These are phyloP conservation scores for Raphanus raphanistrum DNA, from an alignment of 345 rosid species.

Conservation along the genomic window DNA sequence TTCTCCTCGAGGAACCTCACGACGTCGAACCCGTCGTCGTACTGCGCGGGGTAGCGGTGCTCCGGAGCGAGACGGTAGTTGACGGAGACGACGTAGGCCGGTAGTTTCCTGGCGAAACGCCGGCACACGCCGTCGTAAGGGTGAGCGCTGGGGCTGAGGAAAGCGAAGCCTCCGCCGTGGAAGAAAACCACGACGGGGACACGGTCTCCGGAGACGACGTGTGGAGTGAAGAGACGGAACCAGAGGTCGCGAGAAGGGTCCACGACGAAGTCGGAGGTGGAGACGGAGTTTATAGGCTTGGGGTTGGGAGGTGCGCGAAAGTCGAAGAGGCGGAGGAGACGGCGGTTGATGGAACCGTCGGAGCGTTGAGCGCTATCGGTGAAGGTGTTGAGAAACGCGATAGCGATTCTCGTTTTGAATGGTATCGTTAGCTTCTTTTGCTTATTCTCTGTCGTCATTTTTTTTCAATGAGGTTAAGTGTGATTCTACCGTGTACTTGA, in stretches of 20 bases:
- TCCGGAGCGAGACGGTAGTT: slow-evolving; percentile 81
- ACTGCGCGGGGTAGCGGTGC: slow-evolving; percentile 67
- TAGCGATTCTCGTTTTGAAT: slow-evolving; percentile 53
- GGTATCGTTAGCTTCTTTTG: slow-evolving; percentile 52
- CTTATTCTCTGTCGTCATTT: slow-evolving; percentile 26
- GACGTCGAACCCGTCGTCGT: slow-evolving; percentile 74
- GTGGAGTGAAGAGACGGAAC: slow-evolving; percentile 67
- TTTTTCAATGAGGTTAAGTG: not conserved
- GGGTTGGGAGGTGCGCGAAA: slow-evolving; percentile 48
- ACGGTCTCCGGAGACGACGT: slow-evolving; percentile 22
- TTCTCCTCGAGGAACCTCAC: slow-evolving; percentile 54
- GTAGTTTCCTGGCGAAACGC: slow-evolving; percentile 51
- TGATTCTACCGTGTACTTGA: not conserved
- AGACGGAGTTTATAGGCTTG: slow-evolving; percentile 47
- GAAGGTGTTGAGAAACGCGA: slow-evolving; percentile 44
- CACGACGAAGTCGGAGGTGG: slow-evolving; percentile 56
- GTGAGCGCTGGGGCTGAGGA: slow-evolving; percentile 51
- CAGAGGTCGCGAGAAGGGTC: slow-evolving; percentile 68
- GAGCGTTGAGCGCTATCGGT: slow-evolving; percentile 46
- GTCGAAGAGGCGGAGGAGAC: slow-evolving; percentile 55
- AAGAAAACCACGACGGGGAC: slow-evolving; percentile 73
- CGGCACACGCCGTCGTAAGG: slow-evolving; percentile 67
- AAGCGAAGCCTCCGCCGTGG: slow-evolving; percentile 87
- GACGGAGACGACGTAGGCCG: slow-evolving; percentile 66
- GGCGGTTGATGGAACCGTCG: slow-evolving; percentile 70